Percentiles rank a stretch among this genome's conserved stretches.
Conservation (phyloP, 2,329 filamentous ascomycete genomes). For the Orbilia brochopaga region DNA sequence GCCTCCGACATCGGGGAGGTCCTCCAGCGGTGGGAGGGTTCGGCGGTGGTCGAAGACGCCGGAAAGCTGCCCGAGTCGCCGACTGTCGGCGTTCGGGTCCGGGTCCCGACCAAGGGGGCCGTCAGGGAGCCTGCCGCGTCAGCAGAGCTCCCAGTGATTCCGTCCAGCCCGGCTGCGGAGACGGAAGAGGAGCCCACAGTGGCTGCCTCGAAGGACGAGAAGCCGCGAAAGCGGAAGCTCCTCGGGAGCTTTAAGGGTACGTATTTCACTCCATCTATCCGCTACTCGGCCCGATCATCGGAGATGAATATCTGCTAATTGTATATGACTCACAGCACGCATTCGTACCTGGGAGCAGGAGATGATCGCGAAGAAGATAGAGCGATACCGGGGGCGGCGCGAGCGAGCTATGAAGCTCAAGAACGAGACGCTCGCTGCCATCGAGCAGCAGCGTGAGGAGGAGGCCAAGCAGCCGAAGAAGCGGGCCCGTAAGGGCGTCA, state of each 20-base stretch:
- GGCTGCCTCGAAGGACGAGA: too few relatives aligned
- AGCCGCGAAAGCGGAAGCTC: too few relatives aligned
- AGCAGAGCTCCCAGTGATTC: neutral
- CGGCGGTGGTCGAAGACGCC: conserved; percentile 18
- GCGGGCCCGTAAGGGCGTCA: conserved; percentile 9
- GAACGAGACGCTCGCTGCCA: neutral
- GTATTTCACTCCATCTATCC: too few relatives aligned
- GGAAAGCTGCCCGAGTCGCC: conserved; percentile 17
- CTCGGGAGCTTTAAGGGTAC: too few relatives aligned
- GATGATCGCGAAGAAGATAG: too few relatives aligned
- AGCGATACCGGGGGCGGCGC: too few relatives aligned
- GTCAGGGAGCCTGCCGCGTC: neutral
- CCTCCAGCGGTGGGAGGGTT: conserved; percentile 16
- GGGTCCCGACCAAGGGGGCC: neutral
- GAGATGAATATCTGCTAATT: too few relatives aligned
- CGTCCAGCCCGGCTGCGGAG: too few relatives aligned
- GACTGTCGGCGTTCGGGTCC: neutral
- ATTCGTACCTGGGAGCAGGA: too few relatives aligned
- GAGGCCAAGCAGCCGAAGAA: conserved; percentile 7
- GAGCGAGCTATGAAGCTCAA: neutral
- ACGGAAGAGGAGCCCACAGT: too few relatives aligned
- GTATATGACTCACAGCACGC: too few relatives aligned
- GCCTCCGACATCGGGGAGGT: conserved; percentile 18
- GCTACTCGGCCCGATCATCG: too few relatives aligned
- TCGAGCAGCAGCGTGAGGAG: conserved; percentile 11